Evolutionary conservation across 495 filamentous ascomycete genomes (phyloP), one percentile per base, ranked within the genome.

Genomic region (Tuber melanosporum): DNA sequence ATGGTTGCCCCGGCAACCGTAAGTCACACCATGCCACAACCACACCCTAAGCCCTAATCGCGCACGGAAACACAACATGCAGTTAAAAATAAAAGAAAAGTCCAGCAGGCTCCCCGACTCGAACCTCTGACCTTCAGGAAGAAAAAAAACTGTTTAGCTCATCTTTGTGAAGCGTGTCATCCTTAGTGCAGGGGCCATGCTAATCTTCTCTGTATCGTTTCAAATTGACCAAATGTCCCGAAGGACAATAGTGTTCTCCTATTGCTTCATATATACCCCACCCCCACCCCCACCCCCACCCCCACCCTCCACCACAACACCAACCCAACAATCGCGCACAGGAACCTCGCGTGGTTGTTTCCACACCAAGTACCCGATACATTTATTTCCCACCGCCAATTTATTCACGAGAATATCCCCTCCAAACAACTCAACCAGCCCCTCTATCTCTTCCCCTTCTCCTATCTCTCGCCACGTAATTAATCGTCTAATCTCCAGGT

Each of bases 101-200:
- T 17, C 39, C 39, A 41, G 57, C 52, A 22, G 42, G 43, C 14
- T 42, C 32, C 70, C 72, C 39, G 77, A 52, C 42, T 82, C 76
- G 81, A 82, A 82, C 81, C 79, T 44, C 41, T 46, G 32, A 17
- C 72, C 76, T 77, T 70, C 36, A 49, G 49, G 73, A 76, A 47
- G 41, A 80, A 81, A 78, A 78, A 87, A 83, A 86, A 92, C 87
- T 89, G 85, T 84, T 88, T 92, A 93, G 92, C 91, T 91, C 93
- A 92, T 94, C 93, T 94, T 94, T 94, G 92, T 94, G 92, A 89
- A 94, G 93, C 93, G 93, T 97, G 93, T 97, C 94, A 96, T 97
- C 94, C 94, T 97, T 97, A 96, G 94, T 97, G 94, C 94, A 98
- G 94, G 94, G 94, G 94, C 94, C 93, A 97, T 97, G 94, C 94